Base-by-base conservation (phyloP, 2,329 filamentous ascomycete genomes). In the Diplodia corticola region DNA sequence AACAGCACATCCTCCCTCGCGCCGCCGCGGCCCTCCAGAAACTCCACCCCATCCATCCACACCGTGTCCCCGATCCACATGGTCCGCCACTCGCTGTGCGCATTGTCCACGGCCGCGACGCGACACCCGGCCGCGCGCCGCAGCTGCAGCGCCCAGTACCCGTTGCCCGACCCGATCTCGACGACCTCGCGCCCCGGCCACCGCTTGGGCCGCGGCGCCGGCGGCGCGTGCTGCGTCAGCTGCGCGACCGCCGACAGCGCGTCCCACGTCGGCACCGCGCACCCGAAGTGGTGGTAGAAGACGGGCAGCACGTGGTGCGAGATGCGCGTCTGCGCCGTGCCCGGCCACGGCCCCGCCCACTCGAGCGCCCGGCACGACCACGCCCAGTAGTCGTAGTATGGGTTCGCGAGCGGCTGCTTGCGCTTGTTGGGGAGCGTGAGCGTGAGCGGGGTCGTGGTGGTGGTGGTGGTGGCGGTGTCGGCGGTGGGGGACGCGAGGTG, bases 271-370 rank as follows among this genome's bases (percentile, higher is more conserved):
- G 90, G 90, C 22, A 87, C 87, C 1, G 86, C 85, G 77, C 90
- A 93, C 60, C 89, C 89, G 75, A 92, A 92, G 76, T 93, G 90
- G 78, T 92, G 90, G 83, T 92, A 92, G 65, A 92, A 82, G 20
- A 92, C 81, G 2, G 90, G 90, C 9, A 92, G 82, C 6, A 91
- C 81, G 70, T 90, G 89, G 77, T 93, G 90, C 59, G 84, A 85
- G 67, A 81, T 83, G 63, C 81, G 82, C 4, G 85, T 82, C 28
- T 81, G 77, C 17, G 80, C 81, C 3, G 88, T 85, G 40, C 78
- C 77, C 15, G 80, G 76, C 73, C 84, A 78, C 2, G 89, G 87
- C 1, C 89, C 88, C 59, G 83, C 84, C 88, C 88, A 90, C 76
- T 89, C 85, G 7, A 92, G 80, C 68, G 83, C 83, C 30, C 84